Evolutionary conservation across 768 basidiomycete genomes (phyloP), one percentile per base, ranked within the genome.

Genomic region (Cyclocybe cylindracea): DNA sequence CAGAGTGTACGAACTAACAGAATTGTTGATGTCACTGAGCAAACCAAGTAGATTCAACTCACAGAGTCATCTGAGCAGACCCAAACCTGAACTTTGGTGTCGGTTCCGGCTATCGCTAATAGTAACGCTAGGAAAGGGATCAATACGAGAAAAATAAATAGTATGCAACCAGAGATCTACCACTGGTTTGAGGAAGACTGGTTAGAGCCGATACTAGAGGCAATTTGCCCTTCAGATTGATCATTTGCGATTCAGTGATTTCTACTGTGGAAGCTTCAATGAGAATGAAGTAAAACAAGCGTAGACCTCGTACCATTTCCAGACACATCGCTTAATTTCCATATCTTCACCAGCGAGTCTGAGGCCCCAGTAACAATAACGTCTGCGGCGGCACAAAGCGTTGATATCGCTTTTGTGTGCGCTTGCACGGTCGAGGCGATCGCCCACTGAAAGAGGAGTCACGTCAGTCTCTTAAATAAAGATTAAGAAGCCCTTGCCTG

Each of bases 91-190:
- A 98, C 82, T 42, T 78, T 83, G 37, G 76, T 77, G 59, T 94
- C 91, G 0, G 97, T 98, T n/a, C 83, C 82, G 2, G 82, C 87
- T 34, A 96, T 75, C 2, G 92, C 91, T n/a, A 98, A 77, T 10
- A 94, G 71, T 13, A 78, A 72, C 58, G 76, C 82, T 91, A 50
- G 13, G 10, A 35, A 43, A 48, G 47, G 18, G 45, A 31, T 7
- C 36, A 57, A 16, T n/a, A 40, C 56, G 69, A 32, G 10, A 14
- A 33, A 18, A 38, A 31, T 7, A 10, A 51, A 51, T 7, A 18
- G 33, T 35, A 18, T 5, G 19, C 34, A 11, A 29, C 16, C 35
- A 19, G 13, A 14, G 29, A 10, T 18, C 18, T 44, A 94, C 94
- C 84, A 60, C 80, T 67, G 2, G 86, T 84, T 39, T 71, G 72